Conservation (phyloP, 768 basidiomycete genomes). For the Boletus rubropictus region DNA sequence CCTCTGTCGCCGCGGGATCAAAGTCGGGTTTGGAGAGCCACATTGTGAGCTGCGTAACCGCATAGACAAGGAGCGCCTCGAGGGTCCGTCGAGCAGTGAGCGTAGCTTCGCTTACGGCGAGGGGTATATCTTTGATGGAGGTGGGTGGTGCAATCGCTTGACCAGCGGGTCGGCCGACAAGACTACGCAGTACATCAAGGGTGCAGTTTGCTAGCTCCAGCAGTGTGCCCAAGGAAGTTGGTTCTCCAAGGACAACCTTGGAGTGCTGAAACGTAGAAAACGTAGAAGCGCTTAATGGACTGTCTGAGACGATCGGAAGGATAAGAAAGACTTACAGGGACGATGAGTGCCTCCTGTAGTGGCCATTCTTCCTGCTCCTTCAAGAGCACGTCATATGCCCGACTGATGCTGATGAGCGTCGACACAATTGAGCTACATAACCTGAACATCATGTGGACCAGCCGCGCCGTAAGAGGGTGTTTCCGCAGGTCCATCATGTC, state of each 20-base stretch:
- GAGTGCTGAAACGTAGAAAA: constrained; percentile 52
- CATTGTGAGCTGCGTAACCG: constrained; percentile 71
- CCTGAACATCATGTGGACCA: constrained; percentile 67
- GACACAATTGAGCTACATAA: constrained; percentile 65
- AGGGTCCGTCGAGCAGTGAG: constrained; percentile 54
- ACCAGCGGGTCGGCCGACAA: constrained; percentile 55
- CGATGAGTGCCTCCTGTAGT: constrained; percentile 56
- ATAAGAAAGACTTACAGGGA: constrained; percentile 51
- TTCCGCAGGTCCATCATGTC: constrained; percentile 56
- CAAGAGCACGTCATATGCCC: constrained; percentile 61
- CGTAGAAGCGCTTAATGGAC: neutral
- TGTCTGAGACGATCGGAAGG: neutral
- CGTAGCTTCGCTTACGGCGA: constrained; percentile 53
- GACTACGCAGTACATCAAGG: constrained; percentile 64
- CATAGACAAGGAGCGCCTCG: constrained; percentile 64
- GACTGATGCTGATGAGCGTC: constrained; percentile 64
- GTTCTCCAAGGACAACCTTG: constrained; percentile 77
- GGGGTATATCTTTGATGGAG: constrained; percentile 29
- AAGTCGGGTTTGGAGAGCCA: constrained; percentile 73
- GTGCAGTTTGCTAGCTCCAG: constrained; percentile 80
- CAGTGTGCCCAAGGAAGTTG: constrained; percentile 79
- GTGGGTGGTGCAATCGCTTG: constrained; percentile 42
- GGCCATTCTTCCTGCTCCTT: constrained; percentile 70
- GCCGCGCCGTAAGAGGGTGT: constrained; percentile 63
- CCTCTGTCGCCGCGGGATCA: constrained; percentile 39